These are phyloP conservation scores for Colletotrichum tamarilloi DNA, from an alignment of 2,329 filamentous ascomycete genomes.

Conservation along the genomic window DNA sequence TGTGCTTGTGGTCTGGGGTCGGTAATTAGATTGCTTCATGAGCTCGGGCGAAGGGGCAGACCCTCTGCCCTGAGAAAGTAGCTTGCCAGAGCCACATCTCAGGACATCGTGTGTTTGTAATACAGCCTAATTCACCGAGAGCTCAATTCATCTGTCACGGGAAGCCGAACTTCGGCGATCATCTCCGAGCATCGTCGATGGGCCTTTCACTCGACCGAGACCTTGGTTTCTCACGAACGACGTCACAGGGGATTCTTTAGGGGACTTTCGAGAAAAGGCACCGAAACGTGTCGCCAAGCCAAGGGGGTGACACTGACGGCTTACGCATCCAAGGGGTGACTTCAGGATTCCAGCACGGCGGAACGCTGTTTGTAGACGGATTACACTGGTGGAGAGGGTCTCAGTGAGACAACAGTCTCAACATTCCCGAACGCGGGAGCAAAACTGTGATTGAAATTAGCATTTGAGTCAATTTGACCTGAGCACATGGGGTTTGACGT, in stretches of 20 bases:
- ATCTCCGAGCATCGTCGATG: not conserved
- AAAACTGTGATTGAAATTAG: constrained; percentile 23
- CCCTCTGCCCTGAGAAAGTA: not conserved
- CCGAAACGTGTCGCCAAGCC: not conserved
- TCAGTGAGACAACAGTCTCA: constrained; percentile 23
- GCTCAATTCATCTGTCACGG: not conserved
- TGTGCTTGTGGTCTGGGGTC: not conserved
- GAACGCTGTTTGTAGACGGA: not conserved
- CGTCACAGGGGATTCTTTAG: not conserved
- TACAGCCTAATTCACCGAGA: not conserved
- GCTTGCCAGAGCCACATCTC: not conserved
- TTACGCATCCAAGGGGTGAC: not conserved
- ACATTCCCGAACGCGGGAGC: constrained; percentile 26
- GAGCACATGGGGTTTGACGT: not conserved
- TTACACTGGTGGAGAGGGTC: not conserved
- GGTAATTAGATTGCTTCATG: not conserved
- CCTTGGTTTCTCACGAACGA: not conserved
- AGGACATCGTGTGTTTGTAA: not conserved
- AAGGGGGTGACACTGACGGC: not conserved
- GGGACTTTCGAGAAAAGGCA: not conserved
- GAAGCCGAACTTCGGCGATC: not conserved
- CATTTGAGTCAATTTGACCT: constrained; percentile 6
- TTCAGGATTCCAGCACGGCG: constrained; percentile 10
- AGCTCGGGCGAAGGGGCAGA: not conserved
- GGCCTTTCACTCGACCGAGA: not conserved